phyloP scores from a whole-genome alignment of 2,329 filamentous ascomycete genomes.

The Neopestalotiopsis clavispora region DNA sequence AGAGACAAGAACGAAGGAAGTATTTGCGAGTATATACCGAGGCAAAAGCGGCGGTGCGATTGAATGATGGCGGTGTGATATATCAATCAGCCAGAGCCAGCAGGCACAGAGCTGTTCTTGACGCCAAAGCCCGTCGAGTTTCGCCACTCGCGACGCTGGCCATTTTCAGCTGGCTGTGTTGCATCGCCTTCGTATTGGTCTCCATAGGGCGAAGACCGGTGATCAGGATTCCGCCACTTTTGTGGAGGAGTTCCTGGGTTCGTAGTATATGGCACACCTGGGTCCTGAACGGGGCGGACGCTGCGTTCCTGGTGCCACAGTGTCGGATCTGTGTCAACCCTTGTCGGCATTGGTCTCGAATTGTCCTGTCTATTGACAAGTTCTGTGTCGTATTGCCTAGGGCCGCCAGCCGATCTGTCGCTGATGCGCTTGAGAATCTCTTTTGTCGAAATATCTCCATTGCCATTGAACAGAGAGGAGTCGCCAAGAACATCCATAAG shows the following conservation, averaged over 20 bases:
- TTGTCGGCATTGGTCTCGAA: constrained; percentile 58
- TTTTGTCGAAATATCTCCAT: constrained; percentile 90
- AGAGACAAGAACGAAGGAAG: constrained; percentile 18
- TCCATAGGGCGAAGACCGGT: constrained; percentile 49
- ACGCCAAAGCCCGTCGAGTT: constrained; percentile 58
- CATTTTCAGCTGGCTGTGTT: constrained; percentile 44
- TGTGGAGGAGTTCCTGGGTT: constrained; percentile 54
- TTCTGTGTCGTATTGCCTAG: constrained; percentile 66
- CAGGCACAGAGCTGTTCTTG: constrained; percentile 54
- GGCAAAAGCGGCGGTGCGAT: neutral
- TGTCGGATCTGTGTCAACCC: constrained; percentile 87
- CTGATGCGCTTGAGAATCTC: constrained; percentile 95
- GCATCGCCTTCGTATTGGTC: constrained; percentile 51
- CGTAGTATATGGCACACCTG: constrained; percentile 46
- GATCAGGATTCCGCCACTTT: constrained; percentile 53
- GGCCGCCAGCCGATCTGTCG: constrained; percentile 65
- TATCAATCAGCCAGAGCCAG: constrained; percentile 44
- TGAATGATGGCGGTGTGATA: neutral
- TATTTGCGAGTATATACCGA: constrained; percentile 29
- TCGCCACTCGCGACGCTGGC: constrained; percentile 59
- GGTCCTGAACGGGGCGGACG: constrained; percentile 76
- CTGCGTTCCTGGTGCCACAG: constrained; percentile 84
- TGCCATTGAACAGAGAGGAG: constrained; percentile 78
- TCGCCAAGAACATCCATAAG: constrained; percentile 86
- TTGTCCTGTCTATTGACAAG: constrained; percentile 63